These are phyloP conservation scores for Rhizopogon roseolus DNA, from an alignment of 768 basidiomycete genomes.

Conservation along the genomic window DNA sequence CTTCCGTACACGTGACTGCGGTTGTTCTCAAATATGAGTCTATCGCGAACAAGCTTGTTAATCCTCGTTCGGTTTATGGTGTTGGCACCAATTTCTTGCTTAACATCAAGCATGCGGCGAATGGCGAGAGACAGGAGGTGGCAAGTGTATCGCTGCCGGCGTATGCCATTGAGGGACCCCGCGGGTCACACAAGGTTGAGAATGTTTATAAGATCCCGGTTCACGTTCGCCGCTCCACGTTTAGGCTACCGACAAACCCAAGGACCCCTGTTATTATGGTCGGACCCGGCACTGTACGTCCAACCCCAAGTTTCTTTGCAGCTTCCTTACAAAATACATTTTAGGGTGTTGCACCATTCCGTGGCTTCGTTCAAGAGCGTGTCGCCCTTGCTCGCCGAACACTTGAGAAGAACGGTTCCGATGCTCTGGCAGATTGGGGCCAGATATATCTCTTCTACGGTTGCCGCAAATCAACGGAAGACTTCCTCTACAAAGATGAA, in stretches of 20 bases:
- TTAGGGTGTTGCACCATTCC: constrained; percentile 98
- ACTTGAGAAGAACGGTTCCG: constrained; percentile 91
- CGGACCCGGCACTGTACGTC: constrained; percentile 92
- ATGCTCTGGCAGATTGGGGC: constrained; percentile 95
- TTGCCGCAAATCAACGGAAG: constrained; percentile 83
- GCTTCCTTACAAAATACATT: constrained; percentile 1
- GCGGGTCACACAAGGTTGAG: constrained; percentile 74
- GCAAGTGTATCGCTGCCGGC: constrained; percentile 47
- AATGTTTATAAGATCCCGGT: constrained; percentile 80
- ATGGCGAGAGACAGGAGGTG: constrained; percentile 45
- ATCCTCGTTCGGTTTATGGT: constrained; percentile 74
- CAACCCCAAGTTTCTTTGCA: neutral
- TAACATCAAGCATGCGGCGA: constrained; percentile 79
- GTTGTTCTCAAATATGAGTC: constrained; percentile 95
- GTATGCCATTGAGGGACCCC: constrained; percentile 89
- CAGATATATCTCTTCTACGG: constrained; percentile 94
- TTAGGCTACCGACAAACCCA: constrained; percentile 95
- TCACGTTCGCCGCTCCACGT: constrained; percentile 94
- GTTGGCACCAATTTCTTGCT: constrained; percentile 94
- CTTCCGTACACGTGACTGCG: constrained; percentile 87
- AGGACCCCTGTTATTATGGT: constrained; percentile 99
- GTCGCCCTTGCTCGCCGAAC: constrained; percentile 93
- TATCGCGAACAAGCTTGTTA: constrained; percentile 43
- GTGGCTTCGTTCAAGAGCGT: constrained; percentile 97
- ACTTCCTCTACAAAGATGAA: constrained; percentile 93